Conservation (phyloP, 495 filamentous ascomycete genomes). For the Copromyces sp. region DNA sequence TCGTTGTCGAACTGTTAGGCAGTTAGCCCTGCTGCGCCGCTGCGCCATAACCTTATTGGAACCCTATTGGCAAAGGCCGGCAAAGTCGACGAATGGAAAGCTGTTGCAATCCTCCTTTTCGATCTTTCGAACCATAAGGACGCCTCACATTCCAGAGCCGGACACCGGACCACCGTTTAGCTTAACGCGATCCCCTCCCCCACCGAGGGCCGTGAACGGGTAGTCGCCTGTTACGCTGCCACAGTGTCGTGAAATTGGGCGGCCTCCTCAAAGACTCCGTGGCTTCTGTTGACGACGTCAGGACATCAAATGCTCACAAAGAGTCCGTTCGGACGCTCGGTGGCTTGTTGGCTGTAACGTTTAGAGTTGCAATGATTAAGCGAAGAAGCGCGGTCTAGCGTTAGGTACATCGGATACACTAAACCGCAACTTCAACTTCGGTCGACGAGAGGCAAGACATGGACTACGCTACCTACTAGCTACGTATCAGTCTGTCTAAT, state of each 20-base stretch:
- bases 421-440: neutral
- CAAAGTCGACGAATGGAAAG: neutral
- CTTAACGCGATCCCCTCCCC: neutral
- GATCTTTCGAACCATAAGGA: neutral
- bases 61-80: neutral
- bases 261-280: no score
- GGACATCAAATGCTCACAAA: no score
- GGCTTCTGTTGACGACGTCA: no score
- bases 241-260: no score
- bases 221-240: neutral
- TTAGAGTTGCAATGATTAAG: neutral
- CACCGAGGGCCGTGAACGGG: neutral
- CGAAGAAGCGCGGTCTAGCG: neutral
- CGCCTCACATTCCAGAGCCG: neutral
- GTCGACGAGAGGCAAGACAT: neutral
- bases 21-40: neutral
- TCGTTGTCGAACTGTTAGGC: neutral
- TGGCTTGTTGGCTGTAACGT: neutral
- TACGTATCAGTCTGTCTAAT: neutral
- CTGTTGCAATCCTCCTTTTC: neutral
- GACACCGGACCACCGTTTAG: neutral
- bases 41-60: neutral
- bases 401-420: neutral
- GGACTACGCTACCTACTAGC: neutral
- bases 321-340: neutral